Base-by-base conservation (phyloP, 2,329 filamentous ascomycete species). In the Septoria linicola region DNA sequence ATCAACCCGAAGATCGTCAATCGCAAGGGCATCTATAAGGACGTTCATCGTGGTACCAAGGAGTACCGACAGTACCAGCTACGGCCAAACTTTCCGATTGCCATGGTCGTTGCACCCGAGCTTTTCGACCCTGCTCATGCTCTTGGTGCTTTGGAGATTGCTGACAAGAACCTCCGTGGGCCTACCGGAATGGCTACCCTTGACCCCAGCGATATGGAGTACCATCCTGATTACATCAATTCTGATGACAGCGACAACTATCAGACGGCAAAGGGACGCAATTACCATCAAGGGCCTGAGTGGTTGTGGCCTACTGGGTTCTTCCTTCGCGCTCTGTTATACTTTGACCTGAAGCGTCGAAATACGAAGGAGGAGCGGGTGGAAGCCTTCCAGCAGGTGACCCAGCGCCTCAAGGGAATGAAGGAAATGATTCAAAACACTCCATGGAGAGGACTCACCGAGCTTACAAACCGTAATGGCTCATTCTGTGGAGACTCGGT, bases 231-330 rank as follows among this genome's bases (percentile, higher is more conserved):
- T 75, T 99, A 99, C 74, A 84, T 86, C 76, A 99, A 99, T 74
- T 88, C 86, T 60, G 92, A 97, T 65, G 93, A 99, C 71, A 92
- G 86, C 53, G 83, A 82, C 10, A 88, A 97, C 70, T 97, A 96
- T 66, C 82, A 88, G 8, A 97, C 92, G 0, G 84, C 87, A 62
- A 97, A 97, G 72, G 93, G 93, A 42, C 81, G 93, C 50, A 99
- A 97, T 72, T 99, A 99, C 73, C 93, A 99, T 70, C 92, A 97
- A 70, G 93, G 93, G 3, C 95, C 93, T 0, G 93, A 99, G 70
- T 99, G 93, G 93, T 75, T 96, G 19, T 99, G 93, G 93, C 95
- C 92, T 0, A 92, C 89, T 1, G 93, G 93, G 3, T 99, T 90
- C 76, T 99, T 96, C 78, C 77, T 96, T 17, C 84, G 95, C 41